phyloP scores from a whole-genome alignment of 352 stramenopile genomes.

The Phytophthora megakarya region DNA sequence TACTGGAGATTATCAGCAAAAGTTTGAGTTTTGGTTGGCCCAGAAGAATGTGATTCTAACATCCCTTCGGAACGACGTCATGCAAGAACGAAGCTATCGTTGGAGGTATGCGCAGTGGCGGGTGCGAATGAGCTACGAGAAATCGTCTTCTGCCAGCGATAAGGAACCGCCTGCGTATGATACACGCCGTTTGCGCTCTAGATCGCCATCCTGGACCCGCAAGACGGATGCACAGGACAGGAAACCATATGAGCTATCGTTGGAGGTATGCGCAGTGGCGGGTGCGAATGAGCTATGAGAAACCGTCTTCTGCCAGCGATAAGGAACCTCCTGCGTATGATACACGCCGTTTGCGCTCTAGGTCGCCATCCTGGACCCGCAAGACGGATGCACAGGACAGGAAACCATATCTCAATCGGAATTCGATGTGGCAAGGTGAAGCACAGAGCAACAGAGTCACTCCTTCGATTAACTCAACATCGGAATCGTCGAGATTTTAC shows the following conservation, averaged over 20 bases:
- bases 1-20: slow-evolving; percentile 25
- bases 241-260: no score
- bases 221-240: neutral
- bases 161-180: neutral
- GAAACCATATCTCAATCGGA: neutral
- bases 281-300: slow-evolving; percentile 9
- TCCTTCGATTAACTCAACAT: neutral
- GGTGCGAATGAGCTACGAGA: slow-evolving; percentile 9
- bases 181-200: neutral
- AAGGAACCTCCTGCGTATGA: neutral
- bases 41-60: slow-evolving; percentile 22
- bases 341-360: neutral
- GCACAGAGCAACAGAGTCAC: neutral
- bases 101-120: slow-evolving; percentile 28
- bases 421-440: neutral
- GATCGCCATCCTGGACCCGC: neutral
- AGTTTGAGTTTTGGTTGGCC: slow-evolving; percentile 37
- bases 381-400: neutral
- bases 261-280: slow-evolving; percentile 28
- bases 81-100: slow-evolving; percentile 23
- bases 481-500: slow-evolving; percentile 7
- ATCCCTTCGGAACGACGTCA: slow-evolving; percentile 10
- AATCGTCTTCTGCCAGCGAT: neutral
- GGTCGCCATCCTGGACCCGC: neutral
- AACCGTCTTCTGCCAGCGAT: neutral